Evolutionary conservation across 164 flowering plant species (phyloP), one percentile per base, ranked within the genome.

Genomic region (Berberis thunbergii): DNA sequence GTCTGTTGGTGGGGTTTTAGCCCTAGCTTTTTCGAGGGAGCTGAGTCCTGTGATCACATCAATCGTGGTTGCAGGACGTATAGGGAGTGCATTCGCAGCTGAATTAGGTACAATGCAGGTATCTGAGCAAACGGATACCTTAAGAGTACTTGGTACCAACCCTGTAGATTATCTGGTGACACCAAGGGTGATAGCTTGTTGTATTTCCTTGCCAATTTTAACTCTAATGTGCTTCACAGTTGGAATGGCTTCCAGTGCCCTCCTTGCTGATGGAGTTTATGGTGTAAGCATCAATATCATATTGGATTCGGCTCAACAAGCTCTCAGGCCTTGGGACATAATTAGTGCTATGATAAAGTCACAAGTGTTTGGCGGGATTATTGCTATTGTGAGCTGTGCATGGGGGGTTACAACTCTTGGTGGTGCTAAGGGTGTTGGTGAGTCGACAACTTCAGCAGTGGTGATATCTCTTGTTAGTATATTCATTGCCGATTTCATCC

Each of bases 41-140:
- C 74, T 90, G 57, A 93, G 96, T 59, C 98, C 97, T 5, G 96
- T 93, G 41, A 82, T 93, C 60, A 93, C 97, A 49, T 81, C 95
- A 4, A 80, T 93, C 38, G 89, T 93, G 6, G 83, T 90, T 6
- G 98, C 96, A 0, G 97, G 98, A 12, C 87, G 96, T 3, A 26
- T 26, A 26, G 26, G 96, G 3, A 91, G 97, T 73, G 90, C 97
- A 41, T 94, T 81, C 73, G 97, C 96, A 10, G 97, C 97, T 7
- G 98, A 94, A 68, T 60, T 94, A 49, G 98, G 95, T 11, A 91
- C 97, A 11, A 94, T 94, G 98, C 98, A 94, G 73, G 97, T 94
- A 39, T 91, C 97, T 6, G 96, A 94, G 74, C 99, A 91, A 69
- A 94, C 88, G 1, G 99, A 89, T 68, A 88, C 96, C 0, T 71